phyloP scores from a whole-genome alignment of 176 grass and related monocot species.

The Canna indica region DNA sequence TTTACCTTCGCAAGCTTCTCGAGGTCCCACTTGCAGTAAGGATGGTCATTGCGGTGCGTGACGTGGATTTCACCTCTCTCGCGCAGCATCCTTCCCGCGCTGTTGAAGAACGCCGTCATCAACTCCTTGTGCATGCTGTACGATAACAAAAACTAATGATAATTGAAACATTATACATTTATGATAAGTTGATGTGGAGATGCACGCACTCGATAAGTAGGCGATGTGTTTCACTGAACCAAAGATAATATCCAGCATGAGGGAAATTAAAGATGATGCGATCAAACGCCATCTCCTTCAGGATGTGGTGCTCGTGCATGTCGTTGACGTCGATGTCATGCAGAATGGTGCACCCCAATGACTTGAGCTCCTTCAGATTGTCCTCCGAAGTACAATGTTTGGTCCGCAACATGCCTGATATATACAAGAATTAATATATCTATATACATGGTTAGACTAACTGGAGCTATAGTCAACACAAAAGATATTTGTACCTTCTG shows the following conservation, averaged over 20 bases:
- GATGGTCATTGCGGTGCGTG: no score
- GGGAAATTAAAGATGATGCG: not conserved
- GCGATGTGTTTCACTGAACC: no score
- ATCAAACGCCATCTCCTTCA: not conserved
- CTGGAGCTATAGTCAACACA: not conserved
- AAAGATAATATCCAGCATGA: no score
- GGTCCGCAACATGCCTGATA: not conserved
- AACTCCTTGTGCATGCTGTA: slow-evolving; percentile 1
- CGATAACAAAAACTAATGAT: not conserved
- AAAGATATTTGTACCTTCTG: not conserved
- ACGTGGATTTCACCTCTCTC: no score
- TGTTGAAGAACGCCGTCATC: not conserved
- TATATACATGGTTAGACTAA: not conserved
- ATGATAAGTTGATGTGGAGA: not conserved
- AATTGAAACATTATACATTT: not conserved
- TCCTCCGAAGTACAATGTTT: not conserved
- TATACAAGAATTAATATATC: not conserved
- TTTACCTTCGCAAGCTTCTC: not conserved
- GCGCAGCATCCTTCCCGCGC: no score
- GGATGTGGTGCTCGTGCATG: not conserved
- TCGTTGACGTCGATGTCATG: not conserved
- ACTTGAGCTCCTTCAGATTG: not conserved
- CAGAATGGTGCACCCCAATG: not conserved
- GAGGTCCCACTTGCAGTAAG: not conserved
- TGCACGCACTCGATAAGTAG: not conserved